Conservation (phyloP, 225 moss, liverwort and hornwort species). For the Physcomitrium patens region DNA sequence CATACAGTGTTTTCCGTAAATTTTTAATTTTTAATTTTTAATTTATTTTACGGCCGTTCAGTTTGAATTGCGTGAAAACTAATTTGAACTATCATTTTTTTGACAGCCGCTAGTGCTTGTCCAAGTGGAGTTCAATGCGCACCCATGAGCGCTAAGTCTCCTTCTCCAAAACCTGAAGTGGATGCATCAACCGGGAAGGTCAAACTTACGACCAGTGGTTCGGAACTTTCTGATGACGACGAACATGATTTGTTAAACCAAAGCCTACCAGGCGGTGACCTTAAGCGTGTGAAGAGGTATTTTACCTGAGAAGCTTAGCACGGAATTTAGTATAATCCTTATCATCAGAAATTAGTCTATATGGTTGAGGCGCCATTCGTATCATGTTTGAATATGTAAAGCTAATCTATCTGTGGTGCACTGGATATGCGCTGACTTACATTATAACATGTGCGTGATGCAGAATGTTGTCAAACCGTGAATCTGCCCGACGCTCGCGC, state of each 20-base stretch:
- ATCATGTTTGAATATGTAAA: background rate
- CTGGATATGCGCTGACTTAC: background rate
- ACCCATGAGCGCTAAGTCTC: constrained; percentile 38
- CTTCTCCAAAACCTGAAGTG: constrained; percentile 57
- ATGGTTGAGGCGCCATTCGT: background rate
- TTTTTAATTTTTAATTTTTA: too few relatives aligned
- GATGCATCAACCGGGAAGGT: constrained; percentile 32
- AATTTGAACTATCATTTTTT: constrained; percentile 4
- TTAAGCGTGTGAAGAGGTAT: constrained; percentile 92
- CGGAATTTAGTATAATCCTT: too few relatives aligned
- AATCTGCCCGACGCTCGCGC: constrained; percentile 89
- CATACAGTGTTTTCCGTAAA: background rate
- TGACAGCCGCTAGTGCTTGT: constrained; percentile 32
- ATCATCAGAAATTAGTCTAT: background rate
- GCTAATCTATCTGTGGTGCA: too few relatives aligned
- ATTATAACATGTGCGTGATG: constrained; percentile 11
- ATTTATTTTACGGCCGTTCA: background rate
- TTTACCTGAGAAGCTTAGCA: background rate
- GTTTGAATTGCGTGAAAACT: background rate
- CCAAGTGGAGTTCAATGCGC: constrained; percentile 25
- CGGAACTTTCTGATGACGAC: constrained; percentile 89
- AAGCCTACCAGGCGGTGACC: constrained; percentile 67
- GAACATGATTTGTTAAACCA: constrained; percentile 64
- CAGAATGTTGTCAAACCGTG: constrained; percentile 98
- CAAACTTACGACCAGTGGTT: constrained; percentile 73